Conservation (phyloP, 2,329 filamentous ascomycete genomes). For the Phoma sp. region DNA sequence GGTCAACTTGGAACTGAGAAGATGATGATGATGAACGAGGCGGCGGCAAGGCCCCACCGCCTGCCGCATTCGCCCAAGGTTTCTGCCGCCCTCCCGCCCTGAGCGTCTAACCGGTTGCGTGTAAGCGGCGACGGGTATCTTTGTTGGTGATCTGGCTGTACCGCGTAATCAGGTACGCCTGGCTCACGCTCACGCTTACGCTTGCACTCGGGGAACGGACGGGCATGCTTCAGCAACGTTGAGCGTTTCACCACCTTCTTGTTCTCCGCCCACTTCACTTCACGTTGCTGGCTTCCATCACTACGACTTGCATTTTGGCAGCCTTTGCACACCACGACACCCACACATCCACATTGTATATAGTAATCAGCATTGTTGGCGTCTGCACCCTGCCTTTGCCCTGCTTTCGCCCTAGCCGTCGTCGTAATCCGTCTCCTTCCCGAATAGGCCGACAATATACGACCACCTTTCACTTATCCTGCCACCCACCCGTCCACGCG, state of each 20-base stretch:
- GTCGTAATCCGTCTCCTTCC: conserved; percentile 21
- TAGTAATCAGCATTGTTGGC: too few relatives aligned
- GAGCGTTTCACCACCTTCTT: conserved; percentile 9
- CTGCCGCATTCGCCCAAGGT: not conserved
- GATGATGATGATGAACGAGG: not conserved
- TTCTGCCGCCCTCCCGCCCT: not conserved
- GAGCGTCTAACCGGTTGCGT: not conserved
- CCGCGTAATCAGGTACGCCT: too few relatives aligned
- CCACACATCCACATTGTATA: too few relatives aligned
- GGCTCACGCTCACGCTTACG: too few relatives aligned
- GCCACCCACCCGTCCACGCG: not conserved
- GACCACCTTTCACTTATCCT: conserved; percentile 7
- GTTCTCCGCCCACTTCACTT: not conserved
- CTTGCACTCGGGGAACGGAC: not conserved
- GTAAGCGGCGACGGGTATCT: not conserved
- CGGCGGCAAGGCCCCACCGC: conserved; percentile 4
- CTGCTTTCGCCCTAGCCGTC: conserved; percentile 3
- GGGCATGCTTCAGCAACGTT: conserved; percentile 1
- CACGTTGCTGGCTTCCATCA: too few relatives aligned
- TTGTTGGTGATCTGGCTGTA: not conserved
- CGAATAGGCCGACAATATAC: conserved; percentile 25
- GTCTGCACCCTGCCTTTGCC: not conserved
- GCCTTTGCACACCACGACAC: too few relatives aligned
- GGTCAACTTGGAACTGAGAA: not conserved
- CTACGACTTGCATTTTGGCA: too few relatives aligned